Evolutionary conservation across 2,329 filamentous ascomycete genomes (phyloP).

Genomic region (Monosporascus sp.): DNA sequence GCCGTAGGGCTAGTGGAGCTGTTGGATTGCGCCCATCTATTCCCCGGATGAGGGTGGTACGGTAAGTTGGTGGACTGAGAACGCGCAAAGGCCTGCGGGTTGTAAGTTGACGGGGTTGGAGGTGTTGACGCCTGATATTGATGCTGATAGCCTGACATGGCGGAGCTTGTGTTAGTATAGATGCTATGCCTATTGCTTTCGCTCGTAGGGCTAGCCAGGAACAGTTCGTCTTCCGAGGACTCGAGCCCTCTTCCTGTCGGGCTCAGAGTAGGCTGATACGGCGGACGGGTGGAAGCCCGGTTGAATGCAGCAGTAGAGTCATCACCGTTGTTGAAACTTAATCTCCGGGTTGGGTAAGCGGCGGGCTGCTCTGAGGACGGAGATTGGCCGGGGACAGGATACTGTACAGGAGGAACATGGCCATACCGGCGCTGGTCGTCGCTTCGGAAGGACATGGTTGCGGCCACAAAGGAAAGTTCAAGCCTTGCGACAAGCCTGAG

Average conservation of each 20-base stretch:
- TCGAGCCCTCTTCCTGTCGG: slow-evolving; percentile 25
- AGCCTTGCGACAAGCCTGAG: neutral
- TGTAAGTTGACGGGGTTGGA: slow-evolving; percentile 55
- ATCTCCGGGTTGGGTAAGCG: slow-evolving; percentile 44
- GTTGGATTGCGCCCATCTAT: slow-evolving; percentile 29
- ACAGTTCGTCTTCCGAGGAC: slow-evolving; percentile 54
- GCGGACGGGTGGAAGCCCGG: slow-evolving; percentile 23
- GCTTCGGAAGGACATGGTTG: slow-evolving; percentile 57
- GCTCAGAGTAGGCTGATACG: slow-evolving; percentile 24
- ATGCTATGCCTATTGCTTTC: slow-evolving; percentile 27
- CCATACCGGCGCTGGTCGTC: slow-evolving; percentile 60
- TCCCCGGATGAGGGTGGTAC: slow-evolving; percentile 39
- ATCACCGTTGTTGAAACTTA: slow-evolving; percentile 74
- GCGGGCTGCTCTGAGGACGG: slow-evolving; percentile 29
- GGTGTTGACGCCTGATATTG: slow-evolving; percentile 43
- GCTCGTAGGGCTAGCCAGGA: slow-evolving; percentile 46
- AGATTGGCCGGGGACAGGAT: slow-evolving; percentile 44
- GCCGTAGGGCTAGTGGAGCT: slow-evolving; percentile 29
- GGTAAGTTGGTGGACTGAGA: slow-evolving; percentile 49
- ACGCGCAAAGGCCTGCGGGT: slow-evolving; percentile 61
- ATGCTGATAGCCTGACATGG: slow-evolving; percentile 48
- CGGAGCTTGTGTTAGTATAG: slow-evolving; percentile 39
- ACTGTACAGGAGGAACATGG: slow-evolving; percentile 62
- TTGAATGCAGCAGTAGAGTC: slow-evolving; percentile 52
- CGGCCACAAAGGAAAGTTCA: neutral